phyloP scores from a whole-genome alignment of 2,329 filamentous ascomycete species.

The Cercospora sp. region DNA sequence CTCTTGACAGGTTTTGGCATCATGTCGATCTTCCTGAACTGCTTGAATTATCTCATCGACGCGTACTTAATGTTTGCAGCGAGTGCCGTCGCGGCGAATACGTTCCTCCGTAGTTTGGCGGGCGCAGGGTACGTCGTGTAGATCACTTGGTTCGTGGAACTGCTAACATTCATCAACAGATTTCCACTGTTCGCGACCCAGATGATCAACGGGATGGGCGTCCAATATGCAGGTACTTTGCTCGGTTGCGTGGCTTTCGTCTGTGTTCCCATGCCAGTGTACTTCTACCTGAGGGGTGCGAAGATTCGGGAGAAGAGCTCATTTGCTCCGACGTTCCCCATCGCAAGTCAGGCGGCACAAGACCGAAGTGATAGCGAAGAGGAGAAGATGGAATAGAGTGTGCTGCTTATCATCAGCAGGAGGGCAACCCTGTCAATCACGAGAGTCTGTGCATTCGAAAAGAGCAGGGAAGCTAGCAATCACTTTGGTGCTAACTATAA shows the following conservation, averaged over 20 bases:
- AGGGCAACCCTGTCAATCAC: neutral
- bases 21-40: conserved; percentile 44
- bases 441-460: neutral
- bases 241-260: conserved; percentile 48
- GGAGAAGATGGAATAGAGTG: conserved; percentile 6
- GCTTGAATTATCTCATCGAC: conserved; percentile 48
- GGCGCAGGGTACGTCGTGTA: conserved; percentile 40
- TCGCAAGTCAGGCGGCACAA: conserved; percentile 20
- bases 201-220: conserved; percentile 56
- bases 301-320: conserved; percentile 45
- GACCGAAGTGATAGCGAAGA: conserved; percentile 21
- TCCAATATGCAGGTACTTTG: conserved; percentile 50
- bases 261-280: conserved; percentile 47
- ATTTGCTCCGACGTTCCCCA: conserved; percentile 39
- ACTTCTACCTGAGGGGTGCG: conserved; percentile 47
- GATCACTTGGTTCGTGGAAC: neutral
- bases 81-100: conserved; percentile 41
- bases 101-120: conserved; percentile 47
- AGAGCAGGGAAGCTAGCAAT: neutral
- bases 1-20: conserved; percentile 47
- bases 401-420: neutral
- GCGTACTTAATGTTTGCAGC: conserved; percentile 57
- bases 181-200: conserved; percentile 46
- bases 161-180: neutral
- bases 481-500: neutral